A percentile compares a stretch with the other conserved stretches of the same genome.
These are phyloP conservation scores for Umbelopsis vinacea DNA, from an alignment of 192 early-diverging fungal genomes.

Conservation along the genomic window DNA sequence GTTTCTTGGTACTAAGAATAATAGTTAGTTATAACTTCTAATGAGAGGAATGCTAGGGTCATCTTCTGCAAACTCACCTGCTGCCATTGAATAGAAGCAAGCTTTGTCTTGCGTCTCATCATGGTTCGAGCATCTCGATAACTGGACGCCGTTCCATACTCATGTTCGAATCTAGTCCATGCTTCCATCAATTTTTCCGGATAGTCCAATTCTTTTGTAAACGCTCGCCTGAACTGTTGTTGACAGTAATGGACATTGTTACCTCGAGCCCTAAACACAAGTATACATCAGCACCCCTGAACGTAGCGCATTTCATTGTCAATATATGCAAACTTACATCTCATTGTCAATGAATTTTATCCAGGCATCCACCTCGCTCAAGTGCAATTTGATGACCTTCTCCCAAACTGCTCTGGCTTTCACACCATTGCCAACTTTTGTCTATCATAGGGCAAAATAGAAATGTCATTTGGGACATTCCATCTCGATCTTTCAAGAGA, in stretches of 20 bases:
- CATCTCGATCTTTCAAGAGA: too few relatives aligned
- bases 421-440: constrained; percentile 25
- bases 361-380: constrained; percentile 39
- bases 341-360: constrained; percentile 46
- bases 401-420: constrained; percentile 47
- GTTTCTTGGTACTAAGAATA: neutral
- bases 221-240: constrained; percentile 36
- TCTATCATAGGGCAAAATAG: constrained; percentile 10
- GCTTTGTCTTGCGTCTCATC: constrained; percentile 26
- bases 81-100: constrained; percentile 26
- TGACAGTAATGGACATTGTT: constrained; percentile 26
- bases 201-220: constrained; percentile 38
- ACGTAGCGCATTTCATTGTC: neutral
- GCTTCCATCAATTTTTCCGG: constrained; percentile 43
- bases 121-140: constrained; percentile 25
- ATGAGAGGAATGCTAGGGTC: too few relatives aligned
- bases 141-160: constrained; percentile 32
- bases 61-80: neutral
- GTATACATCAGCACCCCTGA: too few relatives aligned
- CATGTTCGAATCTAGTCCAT: constrained; percentile 43
- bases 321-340: constrained; percentile 18
- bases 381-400: constrained; percentile 32
- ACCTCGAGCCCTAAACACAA: neutral
- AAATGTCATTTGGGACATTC: neutral
- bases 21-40: neutral